phyloP scores from a whole-genome alignment of 495 filamentous ascomycete species.

The Lentithecium fluviatile region DNA sequence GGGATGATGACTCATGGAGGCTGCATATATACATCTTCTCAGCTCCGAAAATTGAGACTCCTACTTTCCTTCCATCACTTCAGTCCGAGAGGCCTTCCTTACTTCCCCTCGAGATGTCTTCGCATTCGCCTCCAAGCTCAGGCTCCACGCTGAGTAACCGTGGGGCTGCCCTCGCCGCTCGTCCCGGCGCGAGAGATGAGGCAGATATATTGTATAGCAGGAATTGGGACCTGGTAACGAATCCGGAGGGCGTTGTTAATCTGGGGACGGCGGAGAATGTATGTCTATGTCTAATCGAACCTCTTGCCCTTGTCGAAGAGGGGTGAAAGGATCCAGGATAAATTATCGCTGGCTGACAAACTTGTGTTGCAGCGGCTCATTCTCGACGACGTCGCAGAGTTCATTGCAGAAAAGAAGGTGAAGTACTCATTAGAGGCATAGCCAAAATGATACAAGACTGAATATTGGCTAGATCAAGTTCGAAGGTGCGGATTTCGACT shows the following conservation, averaged over 20 bases:
- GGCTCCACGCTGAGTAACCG: background rate
- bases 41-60: too few relatives aligned
- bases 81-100: too few relatives aligned
- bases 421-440: background rate
- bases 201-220: background rate
- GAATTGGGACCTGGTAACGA: constrained; percentile 1
- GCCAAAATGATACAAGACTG: background rate
- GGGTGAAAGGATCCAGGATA: too few relatives aligned
- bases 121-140: background rate
- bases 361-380: too few relatives aligned
- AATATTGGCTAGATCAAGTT: constrained; percentile 2
- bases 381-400: too few relatives aligned
- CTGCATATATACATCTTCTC: too few relatives aligned
- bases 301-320: too few relatives aligned
- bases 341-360: too few relatives aligned
- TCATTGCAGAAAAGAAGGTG: too few relatives aligned
- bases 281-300: background rate
- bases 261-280: constrained; percentile 22
- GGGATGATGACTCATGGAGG: too few relatives aligned
- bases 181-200: background rate
- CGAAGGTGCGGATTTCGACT: constrained; percentile 22
- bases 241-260: constrained; percentile 12
- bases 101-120: too few relatives aligned
- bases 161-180: background rate
- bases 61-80: too few relatives aligned